Conservation (phyloP, 805 yeast genomes). For the Diddensiella santjacobensis region DNA sequence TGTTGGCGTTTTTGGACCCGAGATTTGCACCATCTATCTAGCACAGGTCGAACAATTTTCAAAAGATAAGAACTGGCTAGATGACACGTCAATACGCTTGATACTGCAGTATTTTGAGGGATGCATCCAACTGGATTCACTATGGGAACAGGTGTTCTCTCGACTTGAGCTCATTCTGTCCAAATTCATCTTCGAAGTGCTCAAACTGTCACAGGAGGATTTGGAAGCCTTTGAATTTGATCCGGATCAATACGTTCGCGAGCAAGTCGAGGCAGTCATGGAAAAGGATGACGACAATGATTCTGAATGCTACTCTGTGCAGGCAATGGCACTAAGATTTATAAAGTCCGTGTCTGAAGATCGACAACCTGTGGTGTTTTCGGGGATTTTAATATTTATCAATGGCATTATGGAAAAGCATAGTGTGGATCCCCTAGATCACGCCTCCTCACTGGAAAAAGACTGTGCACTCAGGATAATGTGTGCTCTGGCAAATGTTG, state of each 20-base stretch:
- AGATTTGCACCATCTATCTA: constrained; percentile 10
- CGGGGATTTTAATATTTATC: constrained; percentile 10
- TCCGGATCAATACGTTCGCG: constrained; percentile 80
- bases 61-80: neutral
- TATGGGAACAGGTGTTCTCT: constrained; percentile 11
- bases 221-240: constrained; percentile 75
- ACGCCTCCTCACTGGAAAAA: constrained; percentile 57
- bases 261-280: constrained; percentile 55
- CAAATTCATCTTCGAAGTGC: constrained; percentile 7
- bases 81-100: constrained; percentile 1
- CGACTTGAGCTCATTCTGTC: constrained; percentile 12
- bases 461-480: constrained; percentile 77
- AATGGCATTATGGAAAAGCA: constrained; percentile 11
- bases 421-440: constrained; percentile 33
- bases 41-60: constrained; percentile 3
- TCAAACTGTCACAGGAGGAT: constrained; percentile 51
- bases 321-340: constrained; percentile 6
- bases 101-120: constrained; percentile 12
- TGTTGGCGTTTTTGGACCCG: constrained; percentile 14
- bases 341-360: constrained; percentile 5
- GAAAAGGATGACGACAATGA: constrained; percentile 53
- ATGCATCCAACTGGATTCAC: constrained; percentile 10
- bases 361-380: constrained; percentile 9
- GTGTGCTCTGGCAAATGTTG: constrained; percentile 48
- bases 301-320: constrained; percentile 53